A percentile compares a stretch with the other conserved stretches of the same genome.
Conservation (phyloP, 352 stramenopile species). For the Phytophthora ramorum region DNA sequence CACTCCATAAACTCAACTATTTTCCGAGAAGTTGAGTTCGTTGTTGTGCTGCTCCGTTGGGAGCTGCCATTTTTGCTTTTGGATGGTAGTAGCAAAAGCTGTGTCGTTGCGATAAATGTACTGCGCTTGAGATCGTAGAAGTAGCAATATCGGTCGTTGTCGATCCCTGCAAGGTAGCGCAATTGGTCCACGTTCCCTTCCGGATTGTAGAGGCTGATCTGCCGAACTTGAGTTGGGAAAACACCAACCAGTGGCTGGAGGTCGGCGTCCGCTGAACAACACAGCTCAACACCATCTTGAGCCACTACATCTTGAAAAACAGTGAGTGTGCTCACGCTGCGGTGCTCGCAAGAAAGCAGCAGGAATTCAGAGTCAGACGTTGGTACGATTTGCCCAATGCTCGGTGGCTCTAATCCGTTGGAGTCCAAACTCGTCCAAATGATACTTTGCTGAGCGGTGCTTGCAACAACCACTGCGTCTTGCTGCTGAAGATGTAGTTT, state of each 20-base stretch:
- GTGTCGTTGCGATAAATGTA: conserved; percentile 43
- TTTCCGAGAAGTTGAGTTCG: conserved; percentile 1
- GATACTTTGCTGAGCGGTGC: conserved; percentile 15
- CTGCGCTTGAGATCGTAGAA: conserved; percentile 44
- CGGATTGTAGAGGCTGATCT: conserved; percentile 28
- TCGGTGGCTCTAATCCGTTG: conserved; percentile 5
- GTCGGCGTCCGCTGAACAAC: not conserved
- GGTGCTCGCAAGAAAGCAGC: conserved; percentile 27
- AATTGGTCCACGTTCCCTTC: conserved; percentile 8
- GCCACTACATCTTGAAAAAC: conserved; percentile 5
- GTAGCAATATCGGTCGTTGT: conserved; percentile 50
- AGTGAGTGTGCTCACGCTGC: conserved; percentile 15
- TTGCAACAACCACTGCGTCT: conserved; percentile 16
- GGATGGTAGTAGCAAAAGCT: conserved; percentile 32
- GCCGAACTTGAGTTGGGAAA: conserved; percentile 36
- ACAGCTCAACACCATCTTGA: not conserved
- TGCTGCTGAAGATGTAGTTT: conserved; percentile 2
- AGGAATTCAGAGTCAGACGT: conserved; percentile 29
- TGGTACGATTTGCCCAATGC: conserved; percentile 26
- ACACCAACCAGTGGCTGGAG: conserved; percentile 23
- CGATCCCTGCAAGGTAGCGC: conserved; percentile 43
- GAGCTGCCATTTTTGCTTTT: conserved; percentile 16
- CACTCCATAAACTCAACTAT: conserved; percentile 38
- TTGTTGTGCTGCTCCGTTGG: conserved; percentile 7
- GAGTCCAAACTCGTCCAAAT: conserved; percentile 32